Percentiles rank a stretch among this genome's conserved stretches.
Evolutionary conservation across 176 grass and related monocot genomes (phyloP).

Genomic region (Musa troglodytarum): DNA sequence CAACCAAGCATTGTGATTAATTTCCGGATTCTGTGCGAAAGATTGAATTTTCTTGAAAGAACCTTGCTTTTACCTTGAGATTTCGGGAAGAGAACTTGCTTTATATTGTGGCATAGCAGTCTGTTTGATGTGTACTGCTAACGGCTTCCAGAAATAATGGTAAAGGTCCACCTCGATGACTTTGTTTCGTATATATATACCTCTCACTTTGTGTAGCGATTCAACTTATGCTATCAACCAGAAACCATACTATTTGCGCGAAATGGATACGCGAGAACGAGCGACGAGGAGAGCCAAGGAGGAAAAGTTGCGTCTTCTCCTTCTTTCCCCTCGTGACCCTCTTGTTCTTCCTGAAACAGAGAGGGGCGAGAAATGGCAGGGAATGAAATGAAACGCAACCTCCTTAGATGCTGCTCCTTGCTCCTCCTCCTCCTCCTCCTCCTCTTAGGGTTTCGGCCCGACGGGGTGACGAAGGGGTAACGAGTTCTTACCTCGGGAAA

Average conservation of each 20-base stretch:
- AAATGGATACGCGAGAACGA: neutral
- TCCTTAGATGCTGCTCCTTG: neutral
- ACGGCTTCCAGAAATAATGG: too few relatives aligned
- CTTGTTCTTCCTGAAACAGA: conserved; percentile 7
- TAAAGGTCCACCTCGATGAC: too few relatives aligned
- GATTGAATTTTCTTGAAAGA: too few relatives aligned
- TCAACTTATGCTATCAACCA: neutral
- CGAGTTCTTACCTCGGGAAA: neutral
- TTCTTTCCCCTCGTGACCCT: conserved; percentile 9
- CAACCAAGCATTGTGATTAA: too few relatives aligned
- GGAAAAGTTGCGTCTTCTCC: conserved; percentile 1
- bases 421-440: neutral
- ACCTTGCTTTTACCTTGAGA: too few relatives aligned
- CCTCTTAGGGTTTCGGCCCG: neutral
- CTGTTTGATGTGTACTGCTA: too few relatives aligned
- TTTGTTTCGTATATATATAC: too few relatives aligned
- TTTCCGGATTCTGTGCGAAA: too few relatives aligned
- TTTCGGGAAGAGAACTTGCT: too few relatives aligned
- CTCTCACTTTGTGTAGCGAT: too few relatives aligned
- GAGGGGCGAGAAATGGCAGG: neutral
- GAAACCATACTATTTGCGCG: neutral
- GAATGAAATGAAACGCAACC: neutral
- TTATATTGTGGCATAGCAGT: too few relatives aligned
- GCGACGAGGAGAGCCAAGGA: neutral
- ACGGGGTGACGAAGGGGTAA: neutral